These are phyloP conservation scores for Scutellaria barbata DNA, from an alignment of 257 asterid species.

Conservation along the genomic window DNA sequence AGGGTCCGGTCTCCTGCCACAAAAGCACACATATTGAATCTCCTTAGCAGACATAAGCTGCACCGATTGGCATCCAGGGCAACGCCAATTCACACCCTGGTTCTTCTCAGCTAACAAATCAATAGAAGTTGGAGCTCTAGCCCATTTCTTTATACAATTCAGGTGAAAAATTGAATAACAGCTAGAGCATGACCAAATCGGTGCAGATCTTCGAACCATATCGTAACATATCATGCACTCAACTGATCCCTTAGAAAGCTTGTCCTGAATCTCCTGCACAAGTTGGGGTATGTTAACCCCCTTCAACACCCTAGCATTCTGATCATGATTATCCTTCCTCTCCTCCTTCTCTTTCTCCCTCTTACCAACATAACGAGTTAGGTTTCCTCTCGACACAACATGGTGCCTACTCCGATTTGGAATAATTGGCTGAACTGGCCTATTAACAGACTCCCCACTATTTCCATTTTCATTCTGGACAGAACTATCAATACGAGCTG, in stretches of 20 bases:
- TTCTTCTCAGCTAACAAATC: slow-evolving; percentile 83
- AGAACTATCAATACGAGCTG: slow-evolving; percentile 37
- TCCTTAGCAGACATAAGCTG: slow-evolving; percentile 86
- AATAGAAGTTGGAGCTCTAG: slow-evolving; percentile 92
- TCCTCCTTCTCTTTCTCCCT: slow-evolving; percentile 56
- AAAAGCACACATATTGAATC: slow-evolving; percentile 81
- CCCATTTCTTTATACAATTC: slow-evolving; percentile 92
- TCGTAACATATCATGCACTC: slow-evolving; percentile 99
- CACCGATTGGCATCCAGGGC: slow-evolving; percentile 98
- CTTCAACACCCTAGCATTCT: slow-evolving; percentile 36
- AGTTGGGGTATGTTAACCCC: slow-evolving; percentile 74
- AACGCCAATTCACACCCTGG: slow-evolving; percentile 92
- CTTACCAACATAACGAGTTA: slow-evolving; percentile 43
- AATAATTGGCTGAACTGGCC: slow-evolving; percentile 27
- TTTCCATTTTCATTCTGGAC: slow-evolving; percentile 30
- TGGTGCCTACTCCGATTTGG: slow-evolving; percentile 35
- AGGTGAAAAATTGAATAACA: slow-evolving; percentile 93
- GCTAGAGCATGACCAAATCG: slow-evolving; percentile 93
- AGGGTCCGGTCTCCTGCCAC: slow-evolving; percentile 90
- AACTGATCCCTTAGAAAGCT: slow-evolving; percentile 73
- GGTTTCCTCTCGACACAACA: slow-evolving; percentile 49
- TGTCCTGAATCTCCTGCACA: slow-evolving; percentile 95
- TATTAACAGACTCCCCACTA: slow-evolving; percentile 40
- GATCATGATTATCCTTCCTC: slow-evolving; percentile 42
- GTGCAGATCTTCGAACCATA: slow-evolving; percentile 90